phyloP scores from a whole-genome alignment of 2,329 filamentous ascomycete species.

The Lachnellula subtilissima region DNA sequence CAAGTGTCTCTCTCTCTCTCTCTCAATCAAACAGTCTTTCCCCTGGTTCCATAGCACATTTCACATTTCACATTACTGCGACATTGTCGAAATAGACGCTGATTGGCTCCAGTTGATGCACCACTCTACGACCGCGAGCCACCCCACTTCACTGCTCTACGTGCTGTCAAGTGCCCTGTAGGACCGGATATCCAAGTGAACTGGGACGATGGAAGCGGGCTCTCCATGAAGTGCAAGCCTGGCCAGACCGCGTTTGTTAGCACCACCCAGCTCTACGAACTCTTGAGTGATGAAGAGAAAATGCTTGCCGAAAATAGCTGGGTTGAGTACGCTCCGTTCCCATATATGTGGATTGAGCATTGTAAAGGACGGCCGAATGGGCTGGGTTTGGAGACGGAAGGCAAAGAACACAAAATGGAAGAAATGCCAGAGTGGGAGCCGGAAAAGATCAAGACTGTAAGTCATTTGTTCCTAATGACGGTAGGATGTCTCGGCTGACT shows the following conservation, averaged over 20 bases:
- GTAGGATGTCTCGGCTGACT: background rate
- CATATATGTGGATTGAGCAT: constrained; percentile 41
- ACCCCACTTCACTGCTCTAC: constrained; percentile 40
- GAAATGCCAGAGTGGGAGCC: constrained; percentile 35
- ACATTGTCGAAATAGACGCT: background rate
- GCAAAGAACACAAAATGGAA: constrained; percentile 35
- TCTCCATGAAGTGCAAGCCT: constrained; percentile 39
- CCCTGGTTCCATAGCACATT: background rate
- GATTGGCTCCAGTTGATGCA: constrained; percentile 34
- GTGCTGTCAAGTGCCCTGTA: constrained; percentile 36
- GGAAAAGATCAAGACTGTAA: constrained; percentile 32
- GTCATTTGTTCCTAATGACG: background rate
- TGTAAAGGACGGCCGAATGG: constrained; percentile 39
- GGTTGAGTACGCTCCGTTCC: constrained; percentile 43
- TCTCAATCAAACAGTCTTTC: background rate
- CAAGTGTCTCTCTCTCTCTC: too few species aligned
- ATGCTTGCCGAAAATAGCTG: constrained; percentile 39
- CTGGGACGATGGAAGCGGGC: constrained; percentile 40
- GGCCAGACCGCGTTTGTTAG: constrained; percentile 42
- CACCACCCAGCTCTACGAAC: constrained; percentile 37
- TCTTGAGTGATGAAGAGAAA: constrained; percentile 40
- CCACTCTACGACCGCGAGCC: constrained; percentile 40
- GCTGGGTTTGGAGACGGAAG: constrained; percentile 36
- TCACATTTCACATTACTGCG: background rate
- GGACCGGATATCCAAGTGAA: constrained; percentile 34